These are phyloP conservation scores for Pichia sp. DNA, from an alignment of 1,139 yeast species.

Conservation along the genomic window DNA sequence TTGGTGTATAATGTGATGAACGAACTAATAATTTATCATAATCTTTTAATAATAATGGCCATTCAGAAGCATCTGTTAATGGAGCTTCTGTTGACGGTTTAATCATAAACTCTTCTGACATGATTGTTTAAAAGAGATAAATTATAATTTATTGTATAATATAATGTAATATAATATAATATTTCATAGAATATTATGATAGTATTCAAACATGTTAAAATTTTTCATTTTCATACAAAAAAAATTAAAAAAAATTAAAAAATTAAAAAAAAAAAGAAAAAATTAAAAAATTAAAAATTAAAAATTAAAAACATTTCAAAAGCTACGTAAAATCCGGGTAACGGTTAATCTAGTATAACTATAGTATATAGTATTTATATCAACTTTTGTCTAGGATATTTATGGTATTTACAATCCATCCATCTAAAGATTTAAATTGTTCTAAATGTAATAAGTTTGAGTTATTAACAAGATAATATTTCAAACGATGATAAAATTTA, in stretches of 20 bases:
- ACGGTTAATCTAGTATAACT: not conserved
- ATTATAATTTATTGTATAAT: not conserved
- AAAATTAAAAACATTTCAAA: not conserved
- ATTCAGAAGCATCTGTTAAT: constrained; percentile 79
- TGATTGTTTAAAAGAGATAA: not conserved
- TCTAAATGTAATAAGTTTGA: not conserved
- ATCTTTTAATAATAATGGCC: constrained; percentile 93
- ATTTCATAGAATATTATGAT: no score
- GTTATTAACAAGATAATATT: not conserved
- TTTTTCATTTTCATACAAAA: constrained; percentile 1
- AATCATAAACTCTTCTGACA: constrained; percentile 45
- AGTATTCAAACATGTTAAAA: not conserved
- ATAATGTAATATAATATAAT: no score
- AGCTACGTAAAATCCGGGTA: not conserved
- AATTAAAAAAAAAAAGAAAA: not conserved
- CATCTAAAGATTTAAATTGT: not conserved
- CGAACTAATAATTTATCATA: constrained; percentile 91
- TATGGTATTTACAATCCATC: not conserved
- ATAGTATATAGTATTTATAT: no score
- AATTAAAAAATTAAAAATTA: not conserved
- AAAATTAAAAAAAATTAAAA: not conserved
- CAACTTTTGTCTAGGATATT: not conserved
- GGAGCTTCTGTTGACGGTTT: constrained; percentile 85
- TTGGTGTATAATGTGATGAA: constrained; percentile 95
- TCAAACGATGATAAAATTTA: not conserved